These are phyloP conservation scores for Pythium aquatile DNA, from an alignment of 352 stramenopile species.

Conservation along the genomic window DNA sequence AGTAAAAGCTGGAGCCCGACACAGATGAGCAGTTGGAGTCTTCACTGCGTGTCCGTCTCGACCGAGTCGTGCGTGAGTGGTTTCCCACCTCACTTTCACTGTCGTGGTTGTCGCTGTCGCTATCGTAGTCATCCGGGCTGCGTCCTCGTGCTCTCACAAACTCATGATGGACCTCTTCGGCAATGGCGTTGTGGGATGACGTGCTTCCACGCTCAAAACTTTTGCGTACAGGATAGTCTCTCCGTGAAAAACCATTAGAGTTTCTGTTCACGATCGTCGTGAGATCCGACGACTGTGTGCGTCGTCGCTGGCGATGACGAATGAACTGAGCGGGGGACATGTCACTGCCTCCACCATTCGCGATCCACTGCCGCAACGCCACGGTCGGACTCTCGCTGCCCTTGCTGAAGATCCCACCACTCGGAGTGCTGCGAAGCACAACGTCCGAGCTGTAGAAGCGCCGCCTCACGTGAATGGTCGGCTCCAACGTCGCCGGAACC, in stretches of 20 bases:
- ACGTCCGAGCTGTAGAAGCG: conserved; percentile 68
- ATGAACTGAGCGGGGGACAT: conserved; percentile 24
- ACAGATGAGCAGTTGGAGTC: conserved; percentile 18
- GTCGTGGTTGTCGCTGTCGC: conserved; percentile 7
- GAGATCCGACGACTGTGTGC: conserved; percentile 19
- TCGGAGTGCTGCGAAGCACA: conserved; percentile 29
- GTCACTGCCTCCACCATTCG: conserved; percentile 7
- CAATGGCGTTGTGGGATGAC: conserved; percentile 13
- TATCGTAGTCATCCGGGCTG: not conserved
- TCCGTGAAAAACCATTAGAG: not conserved
- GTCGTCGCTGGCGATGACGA: conserved; percentile 21
- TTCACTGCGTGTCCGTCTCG: conserved; percentile 13
- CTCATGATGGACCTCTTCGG: conserved; percentile 22
- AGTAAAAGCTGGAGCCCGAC: conserved; percentile 19
- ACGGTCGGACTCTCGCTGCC: conserved; percentile 24
- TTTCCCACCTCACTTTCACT: conserved; percentile 16
- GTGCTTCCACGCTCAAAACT: conserved; percentile 8
- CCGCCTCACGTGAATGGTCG: conserved; percentile 29
- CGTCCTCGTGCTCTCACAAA: conserved; percentile 9
- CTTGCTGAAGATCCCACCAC: conserved; percentile 19
- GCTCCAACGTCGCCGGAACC: not conserved
- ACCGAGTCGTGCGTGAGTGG: not conserved
- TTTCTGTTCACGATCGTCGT: conserved; percentile 5
- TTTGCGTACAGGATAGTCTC: conserved; percentile 2
- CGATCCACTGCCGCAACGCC: conserved; percentile 29